Conservation (phyloP, 2,329 filamentous ascomycete species). For the Ceratocystis huliohia region DNA sequence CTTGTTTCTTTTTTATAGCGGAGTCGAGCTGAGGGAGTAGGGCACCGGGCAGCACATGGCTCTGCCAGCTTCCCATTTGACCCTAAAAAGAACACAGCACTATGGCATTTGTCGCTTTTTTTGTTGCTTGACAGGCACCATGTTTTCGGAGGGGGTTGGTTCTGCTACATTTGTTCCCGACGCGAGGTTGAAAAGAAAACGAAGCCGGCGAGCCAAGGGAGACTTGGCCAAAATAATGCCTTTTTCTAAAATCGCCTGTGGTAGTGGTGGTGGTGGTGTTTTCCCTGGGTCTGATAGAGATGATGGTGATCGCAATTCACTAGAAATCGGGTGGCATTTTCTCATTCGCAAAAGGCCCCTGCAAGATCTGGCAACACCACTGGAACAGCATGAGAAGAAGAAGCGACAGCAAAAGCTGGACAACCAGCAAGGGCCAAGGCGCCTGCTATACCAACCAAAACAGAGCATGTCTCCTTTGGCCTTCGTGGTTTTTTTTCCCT, state of each 20-base stretch:
- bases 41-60: background rate
- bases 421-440: background rate
- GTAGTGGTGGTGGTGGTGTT: too few relatives aligned
- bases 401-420: background rate
- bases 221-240: too few relatives aligned
- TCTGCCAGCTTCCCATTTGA: background rate
- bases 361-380: background rate
- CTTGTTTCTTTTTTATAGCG: background rate
- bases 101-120: background rate
- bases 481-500: too few relatives aligned
- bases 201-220: background rate
- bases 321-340: too few relatives aligned
- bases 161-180: background rate
- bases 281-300: too few relatives aligned
- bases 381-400: too few relatives aligned
- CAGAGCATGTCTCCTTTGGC: too few relatives aligned
- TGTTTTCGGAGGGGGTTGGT: background rate
- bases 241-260: too few relatives aligned
- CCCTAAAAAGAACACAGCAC: background rate
- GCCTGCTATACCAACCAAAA: background rate
- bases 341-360: background rate
- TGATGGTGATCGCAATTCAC: too few relatives aligned
- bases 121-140: background rate
- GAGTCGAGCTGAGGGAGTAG: background rate
- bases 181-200: background rate